Percentiles rank a stretch among this genome's conserved stretches.
Evolutionary conservation across 768 basidiomycete genomes (phyloP).

Genomic region (Chlorophyllum brunneum): DNA sequence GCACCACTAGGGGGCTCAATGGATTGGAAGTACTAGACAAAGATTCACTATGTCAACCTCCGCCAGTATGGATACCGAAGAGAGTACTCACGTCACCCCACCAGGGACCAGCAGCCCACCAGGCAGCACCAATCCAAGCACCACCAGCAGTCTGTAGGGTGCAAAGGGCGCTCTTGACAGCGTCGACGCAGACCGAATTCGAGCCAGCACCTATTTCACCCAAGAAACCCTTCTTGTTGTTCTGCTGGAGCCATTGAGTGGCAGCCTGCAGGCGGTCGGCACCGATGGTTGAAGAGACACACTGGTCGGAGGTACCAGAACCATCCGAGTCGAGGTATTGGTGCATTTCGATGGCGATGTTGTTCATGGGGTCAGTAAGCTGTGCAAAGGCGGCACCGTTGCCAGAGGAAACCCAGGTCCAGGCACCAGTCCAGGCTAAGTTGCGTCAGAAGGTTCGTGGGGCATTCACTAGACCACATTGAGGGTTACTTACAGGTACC

Average conservation of each 20-base stretch:
- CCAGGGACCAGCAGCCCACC: constrained; percentile 67
- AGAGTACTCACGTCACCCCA: constrained; percentile 45
- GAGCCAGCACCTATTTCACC: constrained; percentile 59
- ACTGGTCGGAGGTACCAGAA: constrained; percentile 49
- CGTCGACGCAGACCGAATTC: constrained; percentile 40
- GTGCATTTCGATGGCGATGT: constrained; percentile 63
- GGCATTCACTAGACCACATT: not conserved
- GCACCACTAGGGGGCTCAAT: constrained; percentile 59
- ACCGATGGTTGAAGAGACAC: constrained; percentile 59
- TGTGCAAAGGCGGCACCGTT: constrained; percentile 47
- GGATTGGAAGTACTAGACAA: constrained; percentile 48
- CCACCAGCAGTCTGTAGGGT: constrained; percentile 53
- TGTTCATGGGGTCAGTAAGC: constrained; percentile 58
- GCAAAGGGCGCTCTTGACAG: constrained; percentile 54
- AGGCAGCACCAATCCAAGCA: constrained; percentile 50
- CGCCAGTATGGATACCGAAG: not conserved
- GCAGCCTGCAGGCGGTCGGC: constrained; percentile 52
- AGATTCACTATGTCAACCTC: not conserved
- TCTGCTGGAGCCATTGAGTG: constrained; percentile 54
- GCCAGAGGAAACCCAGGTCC: constrained; percentile 57
- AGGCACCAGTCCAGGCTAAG: constrained; percentile 57
- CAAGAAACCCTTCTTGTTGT: constrained; percentile 60
- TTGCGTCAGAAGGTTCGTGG: constrained; percentile 6
- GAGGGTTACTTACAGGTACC: constrained; percentile 16
- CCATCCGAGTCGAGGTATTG: constrained; percentile 68